Evolutionary conservation across 129 eudicot genomes (phyloP).

Genomic region (sunflower (Helianthus annuus)): DNA sequence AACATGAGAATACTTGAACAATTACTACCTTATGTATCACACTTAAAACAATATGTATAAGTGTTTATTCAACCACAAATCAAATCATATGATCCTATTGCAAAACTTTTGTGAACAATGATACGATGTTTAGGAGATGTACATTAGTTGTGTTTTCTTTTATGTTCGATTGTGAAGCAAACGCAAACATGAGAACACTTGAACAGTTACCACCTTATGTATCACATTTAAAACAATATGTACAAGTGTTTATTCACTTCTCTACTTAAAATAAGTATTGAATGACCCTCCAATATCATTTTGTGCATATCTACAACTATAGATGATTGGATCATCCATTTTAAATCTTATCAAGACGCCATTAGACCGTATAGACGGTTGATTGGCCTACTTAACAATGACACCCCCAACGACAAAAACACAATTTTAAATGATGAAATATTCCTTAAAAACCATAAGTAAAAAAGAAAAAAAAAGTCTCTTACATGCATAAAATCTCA

Average conservation of each 20-base stretch:
- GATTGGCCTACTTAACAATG: too few species aligned
- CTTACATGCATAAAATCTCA: constrained; percentile 1
- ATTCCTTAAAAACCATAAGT: background rate
- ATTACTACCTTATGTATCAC: too few species aligned
- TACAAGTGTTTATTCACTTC: background rate
- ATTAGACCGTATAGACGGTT: too few species aligned
- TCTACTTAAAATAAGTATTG: background rate
- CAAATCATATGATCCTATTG: too few species aligned
- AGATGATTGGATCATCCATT: background rate
- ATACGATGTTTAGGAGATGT: too few species aligned
- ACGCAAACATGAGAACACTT: too few species aligned
- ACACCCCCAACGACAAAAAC: background rate
- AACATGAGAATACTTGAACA: too few species aligned
- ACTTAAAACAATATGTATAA: too few species aligned
- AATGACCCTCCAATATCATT: background rate
- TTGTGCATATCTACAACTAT: background rate
- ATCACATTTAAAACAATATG: background rate
- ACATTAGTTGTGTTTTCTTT: too few species aligned
- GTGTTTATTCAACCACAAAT: too few species aligned
- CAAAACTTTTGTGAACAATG: too few species aligned
- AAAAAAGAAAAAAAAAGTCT: background rate
- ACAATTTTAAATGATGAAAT: background rate
- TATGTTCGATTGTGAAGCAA: too few species aligned
- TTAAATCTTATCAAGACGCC: background rate
- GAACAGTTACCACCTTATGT: background rate